Percentiles rank a stretch among this genome's conserved stretches.
Evolutionary conservation across 176 grass and related monocot genomes (phyloP).

Genomic region (Bothriochloa decipiens): DNA sequence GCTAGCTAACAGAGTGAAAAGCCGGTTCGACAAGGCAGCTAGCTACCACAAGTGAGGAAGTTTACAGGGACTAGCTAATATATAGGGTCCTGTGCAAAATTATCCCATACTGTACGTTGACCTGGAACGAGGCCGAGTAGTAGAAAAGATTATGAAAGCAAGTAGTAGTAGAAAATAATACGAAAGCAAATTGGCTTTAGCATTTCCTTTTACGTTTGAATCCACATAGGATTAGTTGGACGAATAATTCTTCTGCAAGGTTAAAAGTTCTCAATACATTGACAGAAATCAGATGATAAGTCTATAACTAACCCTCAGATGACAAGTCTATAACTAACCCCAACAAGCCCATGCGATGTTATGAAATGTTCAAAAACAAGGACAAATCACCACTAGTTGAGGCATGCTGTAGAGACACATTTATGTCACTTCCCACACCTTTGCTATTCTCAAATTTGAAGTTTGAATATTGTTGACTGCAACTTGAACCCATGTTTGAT

Average conservation of each 20-base stretch:
- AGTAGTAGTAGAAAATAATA: too few relatives aligned
- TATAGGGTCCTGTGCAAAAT: too few relatives aligned
- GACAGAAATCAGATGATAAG: neutral
- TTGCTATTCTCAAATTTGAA: neutral
- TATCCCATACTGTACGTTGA: too few relatives aligned
- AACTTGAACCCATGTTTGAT: neutral
- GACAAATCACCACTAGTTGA: neutral
- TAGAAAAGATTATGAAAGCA: neutral
- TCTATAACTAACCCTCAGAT: neutral
- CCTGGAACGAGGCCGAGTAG: too few relatives aligned
- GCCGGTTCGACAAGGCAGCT: too few relatives aligned
- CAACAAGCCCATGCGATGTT: neutral
- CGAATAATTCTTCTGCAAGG: neutral
- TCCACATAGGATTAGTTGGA: neutral
- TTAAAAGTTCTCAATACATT: neutral
- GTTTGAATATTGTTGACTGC: neutral
- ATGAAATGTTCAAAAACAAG: neutral
- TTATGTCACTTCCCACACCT: slow-evolving; percentile 21
- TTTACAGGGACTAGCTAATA: too few relatives aligned
- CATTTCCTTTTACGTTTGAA: slow-evolving; percentile 16
- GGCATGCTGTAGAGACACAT: neutral
- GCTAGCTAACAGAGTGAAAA: too few relatives aligned
- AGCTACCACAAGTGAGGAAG: too few relatives aligned
- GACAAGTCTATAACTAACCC: neutral
- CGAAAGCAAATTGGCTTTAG: slow-evolving; percentile 5